phyloP scores from a whole-genome alignment of 2,329 filamentous ascomycete species.

The Allantophomopsis lycopodina region DNA sequence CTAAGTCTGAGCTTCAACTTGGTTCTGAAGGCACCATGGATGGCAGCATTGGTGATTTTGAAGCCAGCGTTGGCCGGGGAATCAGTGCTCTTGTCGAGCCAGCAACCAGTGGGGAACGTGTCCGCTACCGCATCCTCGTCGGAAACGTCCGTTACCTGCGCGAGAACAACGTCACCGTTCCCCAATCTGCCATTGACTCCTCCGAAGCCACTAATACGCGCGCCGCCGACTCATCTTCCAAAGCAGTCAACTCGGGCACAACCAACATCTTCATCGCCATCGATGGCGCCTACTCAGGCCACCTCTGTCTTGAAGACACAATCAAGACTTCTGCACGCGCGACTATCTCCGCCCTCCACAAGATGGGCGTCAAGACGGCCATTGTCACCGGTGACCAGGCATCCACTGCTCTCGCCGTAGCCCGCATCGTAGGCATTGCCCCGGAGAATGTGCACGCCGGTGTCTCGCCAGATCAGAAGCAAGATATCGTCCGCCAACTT shows the following conservation, averaged over 20 bases:
- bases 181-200: conserved; percentile 46
- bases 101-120: conserved; percentile 48
- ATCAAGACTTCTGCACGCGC: conserved; percentile 80
- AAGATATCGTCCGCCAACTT: conserved; percentile 65
- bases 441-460: conserved; percentile 66
- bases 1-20: conserved; percentile 63
- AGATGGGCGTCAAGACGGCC: conserved; percentile 74
- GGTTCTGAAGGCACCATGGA: conserved; percentile 62
- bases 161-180: conserved; percentile 54
- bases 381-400: conserved; percentile 91
- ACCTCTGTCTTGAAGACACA: conserved; percentile 74
- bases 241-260: conserved; percentile 43
- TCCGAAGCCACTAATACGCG: conserved; percentile 43
- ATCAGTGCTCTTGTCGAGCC: conserved; percentile 75
- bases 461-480: conserved; percentile 86
- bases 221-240: conserved; percentile 21
- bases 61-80: conserved; percentile 70
- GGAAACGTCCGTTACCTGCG: conserved; percentile 71
- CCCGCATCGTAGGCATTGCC: conserved; percentile 68
- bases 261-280: conserved; percentile 90
- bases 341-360: conserved; percentile 66
- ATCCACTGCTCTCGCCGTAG: conserved; percentile 73
- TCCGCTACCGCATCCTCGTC: conserved; percentile 65
- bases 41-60: conserved; percentile 76
- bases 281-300: conserved; percentile 66